phyloP scores from a whole-genome alignment of 1,284 basidiomycete species.

The Trichosporon sp. region DNA sequence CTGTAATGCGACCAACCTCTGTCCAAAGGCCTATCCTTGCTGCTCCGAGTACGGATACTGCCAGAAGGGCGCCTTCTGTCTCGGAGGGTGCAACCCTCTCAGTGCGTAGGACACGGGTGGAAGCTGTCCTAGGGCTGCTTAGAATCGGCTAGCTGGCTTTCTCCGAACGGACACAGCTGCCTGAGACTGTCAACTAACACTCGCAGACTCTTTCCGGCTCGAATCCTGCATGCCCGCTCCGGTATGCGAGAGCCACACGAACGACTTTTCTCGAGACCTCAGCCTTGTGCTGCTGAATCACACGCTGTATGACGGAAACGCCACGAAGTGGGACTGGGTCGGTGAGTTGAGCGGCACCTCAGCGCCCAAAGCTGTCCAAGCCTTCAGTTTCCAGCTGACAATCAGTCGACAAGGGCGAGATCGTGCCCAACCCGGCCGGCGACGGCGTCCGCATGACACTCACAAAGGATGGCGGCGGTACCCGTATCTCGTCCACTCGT shows the following conservation, averaged over 20 bases:
- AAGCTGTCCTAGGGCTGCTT: too few relatives aligned
- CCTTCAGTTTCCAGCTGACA: background rate
- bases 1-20: slow-evolving; percentile 43
- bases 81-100: slow-evolving; percentile 75
- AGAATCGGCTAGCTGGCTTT: too few relatives aligned
- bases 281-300: slow-evolving; percentile 57
- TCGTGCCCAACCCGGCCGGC: slow-evolving; percentile 56
- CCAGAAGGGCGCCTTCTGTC: slow-evolving; percentile 60
- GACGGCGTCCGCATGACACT: slow-evolving; percentile 59
- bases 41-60: slow-evolving; percentile 74
- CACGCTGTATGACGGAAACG: slow-evolving; percentile 67
- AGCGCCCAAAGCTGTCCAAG: too few relatives aligned
- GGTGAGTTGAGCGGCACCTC: slow-evolving; percentile 23
- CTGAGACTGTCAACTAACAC: slow-evolving; percentile 3
- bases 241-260: slow-evolving; percentile 61
- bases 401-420: slow-evolving; percentile 61
- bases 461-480: slow-evolving; percentile 55
- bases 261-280: slow-evolving; percentile 58
- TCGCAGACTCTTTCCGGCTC: slow-evolving; percentile 54
- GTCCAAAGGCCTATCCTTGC: slow-evolving; percentile 60
- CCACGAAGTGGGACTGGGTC: slow-evolving; percentile 54
- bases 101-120: slow-evolving; percentile 26
- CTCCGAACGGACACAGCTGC: too few relatives aligned
- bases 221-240: slow-evolving; percentile 66
- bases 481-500: slow-evolving; percentile 66